Evolutionary conservation across 176 grass and related monocot species (phyloP).

Genomic region (Raddia guianensis): DNA sequence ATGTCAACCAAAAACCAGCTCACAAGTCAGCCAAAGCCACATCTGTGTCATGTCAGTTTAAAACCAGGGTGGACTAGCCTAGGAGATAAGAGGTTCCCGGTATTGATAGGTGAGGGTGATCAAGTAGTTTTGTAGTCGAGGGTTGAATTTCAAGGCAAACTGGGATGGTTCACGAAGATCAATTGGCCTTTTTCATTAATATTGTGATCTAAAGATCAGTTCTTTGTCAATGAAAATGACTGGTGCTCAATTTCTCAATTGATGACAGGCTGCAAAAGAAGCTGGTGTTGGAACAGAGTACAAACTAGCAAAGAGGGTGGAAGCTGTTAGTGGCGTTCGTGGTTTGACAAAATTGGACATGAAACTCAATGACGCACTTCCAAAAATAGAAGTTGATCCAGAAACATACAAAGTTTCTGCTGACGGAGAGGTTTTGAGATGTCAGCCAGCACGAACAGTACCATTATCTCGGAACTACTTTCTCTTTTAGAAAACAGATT

Average conservation of each 20-base stretch:
- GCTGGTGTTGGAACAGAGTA: slow-evolving; percentile 56
- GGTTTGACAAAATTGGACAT: slow-evolving; percentile 77
- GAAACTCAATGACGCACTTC: slow-evolving; percentile 86
- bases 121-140: too few relatives aligned
- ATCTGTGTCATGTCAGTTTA: too few relatives aligned
- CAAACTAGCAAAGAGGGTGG: slow-evolving; percentile 67
- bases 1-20: too few relatives aligned
- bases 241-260: slow-evolving; percentile 16
- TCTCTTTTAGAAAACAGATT: slow-evolving; percentile 55
- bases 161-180: too few relatives aligned
- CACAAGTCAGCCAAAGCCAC: too few relatives aligned
- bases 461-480: slow-evolving; percentile 95
- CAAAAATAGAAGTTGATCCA: slow-evolving; percentile 76
- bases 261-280: slow-evolving; percentile 72
- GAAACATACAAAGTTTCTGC: slow-evolving; percentile 77
- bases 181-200: background rate
- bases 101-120: too few relatives aligned
- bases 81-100: too few relatives aligned
- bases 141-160: too few relatives aligned
- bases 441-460: slow-evolving; percentile 55
- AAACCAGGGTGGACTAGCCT: too few relatives aligned
- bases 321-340: slow-evolving; percentile 70
- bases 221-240: background rate
- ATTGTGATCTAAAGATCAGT: background rate
- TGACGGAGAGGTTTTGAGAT: slow-evolving; percentile 71